Percentiles rank a stretch among this genome's conserved stretches.
These are phyloP conservation scores for Xylaria longipes DNA, from an alignment of 495 filamentous ascomycete species.

Conservation along the genomic window DNA sequence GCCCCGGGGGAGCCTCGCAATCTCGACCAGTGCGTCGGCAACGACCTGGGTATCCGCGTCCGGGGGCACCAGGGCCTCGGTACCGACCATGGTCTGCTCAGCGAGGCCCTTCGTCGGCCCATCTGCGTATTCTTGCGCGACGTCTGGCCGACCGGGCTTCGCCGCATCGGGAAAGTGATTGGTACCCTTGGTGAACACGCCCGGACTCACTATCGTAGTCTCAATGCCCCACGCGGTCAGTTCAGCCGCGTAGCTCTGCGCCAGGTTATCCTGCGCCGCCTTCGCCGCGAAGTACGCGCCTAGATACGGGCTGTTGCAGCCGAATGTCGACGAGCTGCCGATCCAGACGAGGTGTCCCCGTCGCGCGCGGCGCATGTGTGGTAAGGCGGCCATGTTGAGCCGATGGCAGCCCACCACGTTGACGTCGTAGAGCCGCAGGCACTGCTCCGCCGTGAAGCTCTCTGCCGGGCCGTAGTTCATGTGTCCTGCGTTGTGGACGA, in stretches of 20 bases:
- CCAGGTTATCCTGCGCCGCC: constrained; percentile 27
- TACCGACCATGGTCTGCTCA: constrained; percentile 23
- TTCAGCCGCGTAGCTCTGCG: constrained; percentile 26
- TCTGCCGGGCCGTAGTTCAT: constrained; percentile 37
- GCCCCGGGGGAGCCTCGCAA: constrained; percentile 25
- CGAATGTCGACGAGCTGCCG: constrained; percentile 28
- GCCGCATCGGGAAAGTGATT: constrained; percentile 28
- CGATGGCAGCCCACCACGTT: constrained; percentile 37
- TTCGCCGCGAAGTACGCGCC: constrained; percentile 31
- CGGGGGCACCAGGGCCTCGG: constrained; percentile 9
- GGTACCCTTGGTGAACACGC: constrained; percentile 28
- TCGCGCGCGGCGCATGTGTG: constrained; percentile 26
- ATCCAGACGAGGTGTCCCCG: constrained; percentile 30
- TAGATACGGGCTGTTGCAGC: constrained; percentile 18
- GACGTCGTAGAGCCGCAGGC: constrained; percentile 33
- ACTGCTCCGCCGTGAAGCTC: constrained; percentile 36
- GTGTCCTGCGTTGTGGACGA: constrained; percentile 40
- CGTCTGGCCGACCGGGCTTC: constrained; percentile 8
- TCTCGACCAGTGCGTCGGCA: constrained; percentile 27
- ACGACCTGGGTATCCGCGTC: constrained; percentile 28
- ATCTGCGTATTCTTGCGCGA: constrained; percentile 23
- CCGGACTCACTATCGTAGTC: constrained; percentile 26
- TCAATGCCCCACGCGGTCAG: constrained; percentile 29
- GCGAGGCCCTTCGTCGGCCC: constrained; percentile 26
- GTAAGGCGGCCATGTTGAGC: constrained; percentile 34